Evolutionary conservation across 1,139 yeast genomes (phyloP), one percentile per base, ranked within the genome.

Genomic region (Torulaspora pretoriensis): DNA sequence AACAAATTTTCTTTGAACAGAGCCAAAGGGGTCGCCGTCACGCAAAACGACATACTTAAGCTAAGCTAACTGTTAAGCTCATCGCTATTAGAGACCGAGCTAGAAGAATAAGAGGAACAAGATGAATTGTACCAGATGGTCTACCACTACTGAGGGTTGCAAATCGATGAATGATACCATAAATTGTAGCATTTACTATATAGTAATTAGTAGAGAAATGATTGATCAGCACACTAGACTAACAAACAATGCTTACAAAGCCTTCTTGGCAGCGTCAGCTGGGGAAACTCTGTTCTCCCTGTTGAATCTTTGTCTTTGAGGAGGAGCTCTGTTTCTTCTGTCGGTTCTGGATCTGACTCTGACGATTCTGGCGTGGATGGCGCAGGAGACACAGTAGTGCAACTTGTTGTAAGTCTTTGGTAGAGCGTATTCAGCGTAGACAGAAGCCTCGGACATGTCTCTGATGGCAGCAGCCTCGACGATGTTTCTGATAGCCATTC

Each of bases 401-500:
- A 92, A 83, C 83, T 92, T 92, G 88, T 92, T 87, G 94, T 90
- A 92, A 73, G 94, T 85, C 85, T 92, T 92, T 78, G 99, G 99
- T 69, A 92, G 80, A 69, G 96, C 97, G 81, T 92, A 92, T 81
- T 94, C 98, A 70, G 88, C 81, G 85, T 94, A 92, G 69, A 92
- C 98, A 52, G 97, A 90, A 68, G 97, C 98, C 78, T 92, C 99
- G 67, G 96, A 87, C 77, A 92, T 83, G 77, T 92, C 99, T 83
- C 99, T 89, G 72, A 92, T 95, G 71, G 98, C 97, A 73, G 98
- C 98, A 67, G 97, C 94, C 81, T 92, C 99, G 70, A 92, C 99
- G 92, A 92, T 92, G 95, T 94, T 94, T 83, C 97, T 88, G 85
- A 92, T 85, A 75, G 96, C 89, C 82, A 92, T 95, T 81, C 98